Conservation (phyloP, 2,329 filamentous ascomycete species). For the Podosphaera fusca region DNA sequence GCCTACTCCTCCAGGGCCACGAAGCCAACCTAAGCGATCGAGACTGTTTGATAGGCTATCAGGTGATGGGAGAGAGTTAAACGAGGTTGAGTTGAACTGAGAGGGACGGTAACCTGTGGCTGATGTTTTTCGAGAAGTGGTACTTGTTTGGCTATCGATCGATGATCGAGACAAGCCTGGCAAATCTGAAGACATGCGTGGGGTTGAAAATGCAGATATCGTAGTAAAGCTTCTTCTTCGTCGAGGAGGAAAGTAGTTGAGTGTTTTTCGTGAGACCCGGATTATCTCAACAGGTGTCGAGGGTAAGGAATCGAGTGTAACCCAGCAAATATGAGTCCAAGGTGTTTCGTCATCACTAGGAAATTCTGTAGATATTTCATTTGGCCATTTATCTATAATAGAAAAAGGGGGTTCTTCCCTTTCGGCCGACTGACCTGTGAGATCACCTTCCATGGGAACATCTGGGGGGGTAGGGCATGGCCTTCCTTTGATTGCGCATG, state of each 20-base stretch:
- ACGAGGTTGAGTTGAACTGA: constrained; percentile 6
- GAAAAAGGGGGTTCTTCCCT: constrained; percentile 13
- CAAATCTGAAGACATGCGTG: constrained; percentile 18
- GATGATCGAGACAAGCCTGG: constrained; percentile 6
- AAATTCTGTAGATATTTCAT: constrained; percentile 10
- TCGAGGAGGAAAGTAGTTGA: constrained; percentile 82
- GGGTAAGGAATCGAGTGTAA: constrained; percentile 47
- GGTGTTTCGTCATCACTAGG: constrained; percentile 32
- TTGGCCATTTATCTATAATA: constrained; percentile 11
- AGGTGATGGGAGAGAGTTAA: constrained; percentile 14
- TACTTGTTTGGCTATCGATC: constrained; percentile 7
- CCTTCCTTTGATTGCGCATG: constrained; percentile 62
- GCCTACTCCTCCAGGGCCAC: constrained; percentile 71
- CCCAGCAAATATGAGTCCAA: constrained; percentile 81
- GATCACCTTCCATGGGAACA: constrained; percentile 21
- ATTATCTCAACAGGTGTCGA: constrained; percentile 59
- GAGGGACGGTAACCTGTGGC: constrained; percentile 8
- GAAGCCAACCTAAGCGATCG: constrained; percentile 37
- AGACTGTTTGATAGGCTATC: constrained; percentile 8
- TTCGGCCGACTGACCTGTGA: constrained; percentile 27
- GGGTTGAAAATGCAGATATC: constrained; percentile 42
- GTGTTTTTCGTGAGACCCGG: constrained; percentile 52
- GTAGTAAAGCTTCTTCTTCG: constrained; percentile 47
- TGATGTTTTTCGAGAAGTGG: constrained; percentile 9
- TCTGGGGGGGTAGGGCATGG: constrained; percentile 31